phyloP scores from a whole-genome alignment of 2,329 filamentous ascomycete genomes.

The Huntiella savannae region DNA sequence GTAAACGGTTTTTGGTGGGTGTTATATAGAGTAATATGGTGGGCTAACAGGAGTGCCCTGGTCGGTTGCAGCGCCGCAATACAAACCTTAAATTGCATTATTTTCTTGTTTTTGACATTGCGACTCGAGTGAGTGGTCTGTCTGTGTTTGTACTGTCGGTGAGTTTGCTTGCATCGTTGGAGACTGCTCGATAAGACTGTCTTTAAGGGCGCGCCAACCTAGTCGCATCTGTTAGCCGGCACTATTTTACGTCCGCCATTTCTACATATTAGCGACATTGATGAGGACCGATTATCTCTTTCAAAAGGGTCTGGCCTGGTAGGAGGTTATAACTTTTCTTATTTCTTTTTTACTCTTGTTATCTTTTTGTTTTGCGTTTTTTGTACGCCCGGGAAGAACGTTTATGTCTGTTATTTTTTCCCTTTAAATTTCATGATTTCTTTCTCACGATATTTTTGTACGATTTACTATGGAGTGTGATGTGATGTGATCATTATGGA shows the following conservation, averaged over 20 bases:
- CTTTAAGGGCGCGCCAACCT: no score
- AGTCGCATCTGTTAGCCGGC: no score
- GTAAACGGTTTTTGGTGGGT: slow-evolving; percentile 13
- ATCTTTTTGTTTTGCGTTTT: slow-evolving; percentile 19
- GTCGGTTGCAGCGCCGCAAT: slow-evolving; percentile 15
- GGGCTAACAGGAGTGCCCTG: slow-evolving; percentile 14
- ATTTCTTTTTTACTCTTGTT: slow-evolving; percentile 2
- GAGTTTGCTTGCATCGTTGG: no score
- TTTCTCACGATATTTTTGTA: slow-evolving; percentile 2
- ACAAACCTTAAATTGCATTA: slow-evolving; percentile 17
- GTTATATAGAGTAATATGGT: not conserved
- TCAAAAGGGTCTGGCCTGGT: slow-evolving; percentile 10
- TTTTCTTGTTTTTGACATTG: slow-evolving; percentile 8
- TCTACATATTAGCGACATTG: not conserved
- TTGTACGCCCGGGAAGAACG: slow-evolving; percentile 5
- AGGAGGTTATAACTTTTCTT: slow-evolving; percentile 9
- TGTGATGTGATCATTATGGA: not conserved
- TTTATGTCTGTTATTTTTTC: slow-evolving; percentile 6
- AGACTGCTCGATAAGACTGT: no score
- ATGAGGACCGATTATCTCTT: slow-evolving; percentile 7
- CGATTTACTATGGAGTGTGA: not conserved
- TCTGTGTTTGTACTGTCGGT: no score
- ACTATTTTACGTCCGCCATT: no score
- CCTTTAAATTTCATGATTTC: slow-evolving; percentile 2
- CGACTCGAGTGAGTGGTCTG: not conserved